phyloP scores from a whole-genome alignment of 495 filamentous ascomycete genomes.

The Opeltia flavorubescens region DNA sequence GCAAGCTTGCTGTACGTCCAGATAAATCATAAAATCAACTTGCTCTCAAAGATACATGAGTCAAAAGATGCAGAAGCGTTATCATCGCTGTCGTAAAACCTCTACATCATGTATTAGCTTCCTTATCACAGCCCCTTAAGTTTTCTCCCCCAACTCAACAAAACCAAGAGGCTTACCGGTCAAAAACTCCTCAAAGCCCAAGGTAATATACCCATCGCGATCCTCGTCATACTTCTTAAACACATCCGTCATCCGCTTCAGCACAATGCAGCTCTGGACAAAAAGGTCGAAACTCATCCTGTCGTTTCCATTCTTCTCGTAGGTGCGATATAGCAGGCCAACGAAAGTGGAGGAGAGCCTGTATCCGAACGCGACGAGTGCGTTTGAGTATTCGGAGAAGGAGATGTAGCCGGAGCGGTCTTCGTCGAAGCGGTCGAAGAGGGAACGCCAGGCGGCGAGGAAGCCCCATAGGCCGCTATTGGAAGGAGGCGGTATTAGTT shows the following conservation, averaged over 20 bases:
- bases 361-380: slow-evolving; percentile 89
- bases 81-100: background rate
- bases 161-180: slow-evolving; percentile 34
- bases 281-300: slow-evolving; percentile 94
- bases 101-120: background rate
- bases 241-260: slow-evolving; percentile 97
- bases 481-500: background rate
- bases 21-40: too few relatives aligned
- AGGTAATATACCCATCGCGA: slow-evolving; percentile 77
- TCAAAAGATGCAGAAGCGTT: too few relatives aligned
- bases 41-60: too few relatives aligned
- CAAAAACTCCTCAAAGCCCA: slow-evolving; percentile 72
- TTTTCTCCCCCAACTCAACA: background rate
- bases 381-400: slow-evolving; percentile 76
- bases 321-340: slow-evolving; percentile 59
- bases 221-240: slow-evolving; percentile 99
- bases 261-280: slow-evolving; percentile 88
- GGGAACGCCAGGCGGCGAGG: slow-evolving; percentile 77
- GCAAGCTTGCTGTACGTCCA: too few relatives aligned
- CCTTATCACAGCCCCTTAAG: background rate
- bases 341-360: slow-evolving; percentile 74
- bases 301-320: slow-evolving; percentile 40
- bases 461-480: slow-evolving; percentile 75
- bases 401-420: slow-evolving; percentile 79
- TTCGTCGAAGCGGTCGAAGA: slow-evolving; percentile 92